Conservation (phyloP, 2,329 filamentous ascomycete genomes). For the Aspergillus aculeatus region DNA sequence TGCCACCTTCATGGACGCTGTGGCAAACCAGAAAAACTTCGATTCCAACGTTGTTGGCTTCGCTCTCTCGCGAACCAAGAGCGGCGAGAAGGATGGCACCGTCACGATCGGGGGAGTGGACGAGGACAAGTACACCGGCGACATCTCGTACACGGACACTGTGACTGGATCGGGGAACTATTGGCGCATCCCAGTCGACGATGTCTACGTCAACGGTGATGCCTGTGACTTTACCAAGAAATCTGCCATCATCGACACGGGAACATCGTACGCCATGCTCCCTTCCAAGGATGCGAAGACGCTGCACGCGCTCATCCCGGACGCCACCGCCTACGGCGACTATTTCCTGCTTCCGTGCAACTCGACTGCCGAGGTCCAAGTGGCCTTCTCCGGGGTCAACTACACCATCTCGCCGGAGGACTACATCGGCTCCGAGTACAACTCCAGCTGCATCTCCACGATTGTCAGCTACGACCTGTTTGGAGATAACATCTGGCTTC, state of each 20-base stretch:
- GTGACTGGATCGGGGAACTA: slow-evolving; percentile 51
- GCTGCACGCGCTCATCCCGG: slow-evolving; percentile 67
- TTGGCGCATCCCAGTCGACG: slow-evolving; percentile 72
- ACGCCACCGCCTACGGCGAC: slow-evolving; percentile 56
- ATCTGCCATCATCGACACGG: slow-evolving; percentile 76
- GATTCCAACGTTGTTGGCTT: slow-evolving; percentile 69
- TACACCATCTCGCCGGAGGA: slow-evolving; percentile 69
- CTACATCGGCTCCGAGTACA: slow-evolving; percentile 56
- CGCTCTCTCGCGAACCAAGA: slow-evolving; percentile 60
- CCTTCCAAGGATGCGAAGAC: slow-evolving; percentile 64
- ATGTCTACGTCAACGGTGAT: slow-evolving; percentile 62
- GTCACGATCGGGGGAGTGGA: slow-evolving; percentile 75
- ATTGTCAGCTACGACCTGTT: slow-evolving; percentile 72
- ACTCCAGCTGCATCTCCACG: slow-evolving; percentile 60
- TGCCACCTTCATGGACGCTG: slow-evolving; percentile 65
- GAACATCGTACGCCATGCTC: slow-evolving; percentile 76
- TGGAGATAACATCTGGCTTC: slow-evolving; percentile 64
- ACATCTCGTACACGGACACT: slow-evolving; percentile 65
- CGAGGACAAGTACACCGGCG: slow-evolving; percentile 63
- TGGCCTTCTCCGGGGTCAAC: slow-evolving; percentile 66
- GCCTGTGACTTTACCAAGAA: slow-evolving; percentile 54
- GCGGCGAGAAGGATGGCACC: slow-evolving; percentile 70
- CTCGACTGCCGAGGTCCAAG: slow-evolving; percentile 58
- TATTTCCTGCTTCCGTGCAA: slow-evolving; percentile 74
- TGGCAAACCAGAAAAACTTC: slow-evolving; percentile 59